phyloP scores from a whole-genome alignment of 305 asterid genomes.

The Striga hermonthica region DNA sequence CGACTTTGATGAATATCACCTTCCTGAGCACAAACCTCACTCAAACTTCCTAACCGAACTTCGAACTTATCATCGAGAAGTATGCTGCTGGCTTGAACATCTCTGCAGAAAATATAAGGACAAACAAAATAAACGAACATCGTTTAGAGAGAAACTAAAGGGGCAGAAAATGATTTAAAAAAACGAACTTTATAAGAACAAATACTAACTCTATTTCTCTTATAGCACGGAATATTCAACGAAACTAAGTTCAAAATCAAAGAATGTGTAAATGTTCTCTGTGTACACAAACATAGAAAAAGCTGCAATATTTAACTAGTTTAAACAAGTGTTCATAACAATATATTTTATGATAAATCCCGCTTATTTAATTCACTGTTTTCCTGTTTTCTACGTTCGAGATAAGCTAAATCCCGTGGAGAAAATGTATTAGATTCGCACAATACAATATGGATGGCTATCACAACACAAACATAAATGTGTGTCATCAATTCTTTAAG shows the following conservation, averaged over 20 bases:
- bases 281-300: too few relatives aligned
- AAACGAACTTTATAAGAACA: neutral
- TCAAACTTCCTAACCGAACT: conserved; percentile 88
- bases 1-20: conserved; percentile 63
- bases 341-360: too few relatives aligned
- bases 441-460: too few relatives aligned
- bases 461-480: too few relatives aligned
- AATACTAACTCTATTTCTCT: too few relatives aligned
- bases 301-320: too few relatives aligned
- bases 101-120: conserved; percentile 42
- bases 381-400: neutral
- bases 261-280: too few relatives aligned
- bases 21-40: conserved; percentile 82
- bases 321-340: too few relatives aligned
- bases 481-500: too few relatives aligned
- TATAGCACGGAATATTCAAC: too few relatives aligned
- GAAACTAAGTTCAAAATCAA: too few relatives aligned
- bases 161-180: conserved; percentile 11
- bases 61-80: conserved; percentile 94
- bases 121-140: conserved; percentile 23
- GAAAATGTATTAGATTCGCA: neutral
- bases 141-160: conserved; percentile 10
- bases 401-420: conserved; percentile 1
- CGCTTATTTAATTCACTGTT: too few relatives aligned
- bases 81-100: conserved; percentile 91